A percentile compares a stretch with the other conserved stretches of the same genome.
Evolutionary conservation across 768 basidiomycete genomes (phyloP).

Genomic region (Tricholomella constricta): DNA sequence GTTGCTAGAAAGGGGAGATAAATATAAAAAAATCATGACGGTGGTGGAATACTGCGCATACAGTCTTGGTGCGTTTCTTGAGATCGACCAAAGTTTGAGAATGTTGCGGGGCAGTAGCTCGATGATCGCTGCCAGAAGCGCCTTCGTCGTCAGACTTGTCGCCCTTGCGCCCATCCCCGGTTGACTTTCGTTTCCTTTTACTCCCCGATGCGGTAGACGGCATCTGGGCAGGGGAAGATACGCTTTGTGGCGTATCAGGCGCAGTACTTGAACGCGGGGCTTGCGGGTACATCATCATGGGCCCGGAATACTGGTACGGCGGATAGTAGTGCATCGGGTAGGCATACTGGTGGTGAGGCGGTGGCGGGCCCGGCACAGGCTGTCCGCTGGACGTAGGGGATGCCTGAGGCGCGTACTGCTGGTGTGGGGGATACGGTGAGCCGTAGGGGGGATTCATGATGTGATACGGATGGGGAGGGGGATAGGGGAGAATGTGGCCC

Average conservation of each 20-base stretch:
- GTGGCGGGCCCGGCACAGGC: conserved; percentile 39
- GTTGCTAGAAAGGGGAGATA: conserved; percentile 40
- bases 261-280: conserved; percentile 39
- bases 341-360: conserved; percentile 50
- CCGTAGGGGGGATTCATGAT: conserved; percentile 77
- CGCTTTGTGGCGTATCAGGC: conserved; percentile 37
- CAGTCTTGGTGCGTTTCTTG: conserved; percentile 92
- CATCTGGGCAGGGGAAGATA: conserved; percentile 32
- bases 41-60: conserved; percentile 28
- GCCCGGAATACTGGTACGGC: conserved; percentile 68
- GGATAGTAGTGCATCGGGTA: conserved; percentile 57
- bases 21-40: neutral
- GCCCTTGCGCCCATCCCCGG: conserved; percentile 38
- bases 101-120: conserved; percentile 28
- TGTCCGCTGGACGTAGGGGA: conserved; percentile 37
- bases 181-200: conserved; percentile 69
- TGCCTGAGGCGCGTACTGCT: conserved; percentile 26
- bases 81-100: conserved; percentile 48
- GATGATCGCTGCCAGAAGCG: conserved; percentile 48
- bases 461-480: conserved; percentile 56
- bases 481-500: conserved; percentile 39
- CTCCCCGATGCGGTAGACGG: conserved; percentile 37
- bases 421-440: conserved; percentile 42
- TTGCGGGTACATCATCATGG: conserved; percentile 69
- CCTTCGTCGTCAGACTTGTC: conserved; percentile 59